These are phyloP conservation scores for Diddensiella transvaalensis DNA, from an alignment of 805 yeast species.

Conservation along the genomic window DNA sequence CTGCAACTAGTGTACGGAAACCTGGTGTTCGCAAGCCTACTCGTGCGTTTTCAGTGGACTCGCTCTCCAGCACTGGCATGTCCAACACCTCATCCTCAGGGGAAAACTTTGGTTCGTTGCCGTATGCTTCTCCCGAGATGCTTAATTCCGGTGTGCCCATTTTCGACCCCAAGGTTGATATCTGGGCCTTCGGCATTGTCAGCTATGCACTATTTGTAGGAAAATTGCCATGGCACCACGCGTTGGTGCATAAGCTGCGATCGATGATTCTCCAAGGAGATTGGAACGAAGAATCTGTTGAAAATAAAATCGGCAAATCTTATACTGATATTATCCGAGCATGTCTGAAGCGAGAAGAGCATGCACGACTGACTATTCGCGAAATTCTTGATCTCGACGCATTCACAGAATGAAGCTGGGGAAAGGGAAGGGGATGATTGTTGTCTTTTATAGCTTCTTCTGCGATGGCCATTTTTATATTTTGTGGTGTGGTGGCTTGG, in stretches of 20 bases:
- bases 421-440: neutral
- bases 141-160: constrained; percentile 51
- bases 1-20: neutral
- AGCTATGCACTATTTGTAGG: constrained; percentile 71
- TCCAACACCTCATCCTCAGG: constrained; percentile 23
- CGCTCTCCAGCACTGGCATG: constrained; percentile 3
- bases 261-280: constrained; percentile 67
- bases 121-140: constrained; percentile 89
- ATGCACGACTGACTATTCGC: constrained; percentile 12
- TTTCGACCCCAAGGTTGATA: constrained; percentile 67
- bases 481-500: neutral
- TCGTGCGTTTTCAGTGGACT: neutral
- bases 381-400: neutral
- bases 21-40: neutral
- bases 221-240: constrained; percentile 76
- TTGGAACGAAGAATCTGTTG: constrained; percentile 47
- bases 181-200: constrained; percentile 89
- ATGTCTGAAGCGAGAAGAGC: constrained; percentile 20
- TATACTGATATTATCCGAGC: constrained; percentile 17
- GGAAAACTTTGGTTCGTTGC: constrained; percentile 73
- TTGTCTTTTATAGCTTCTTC: no score
- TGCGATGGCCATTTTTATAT: no score
- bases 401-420: neutral
- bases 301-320: constrained; percentile 11
- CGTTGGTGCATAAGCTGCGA: constrained; percentile 75